Percentiles rank a stretch among this genome's conserved stretches.
These are phyloP conservation scores for Leptographium galeiforme DNA, from an alignment of 2,329 filamentous ascomycete genomes.

Conservation along the genomic window DNA sequence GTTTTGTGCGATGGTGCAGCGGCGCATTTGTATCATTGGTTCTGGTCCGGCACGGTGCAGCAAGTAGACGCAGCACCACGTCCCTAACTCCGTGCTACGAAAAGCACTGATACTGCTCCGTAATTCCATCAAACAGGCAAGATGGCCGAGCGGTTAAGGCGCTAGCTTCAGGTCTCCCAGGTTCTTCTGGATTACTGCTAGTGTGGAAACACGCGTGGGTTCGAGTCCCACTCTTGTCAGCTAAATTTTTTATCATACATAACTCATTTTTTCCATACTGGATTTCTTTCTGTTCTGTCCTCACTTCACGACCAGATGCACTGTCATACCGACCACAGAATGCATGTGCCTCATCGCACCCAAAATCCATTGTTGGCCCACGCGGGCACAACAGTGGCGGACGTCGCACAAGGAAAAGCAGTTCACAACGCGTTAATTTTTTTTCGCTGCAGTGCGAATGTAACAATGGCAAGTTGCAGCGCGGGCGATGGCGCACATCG, in stretches of 20 bases:
- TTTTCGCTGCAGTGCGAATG: not conserved
- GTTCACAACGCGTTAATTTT: not conserved
- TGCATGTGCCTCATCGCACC: too few relatives aligned
- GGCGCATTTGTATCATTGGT: too few relatives aligned
- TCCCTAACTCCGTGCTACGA: not conserved
- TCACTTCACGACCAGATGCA: too few relatives aligned
- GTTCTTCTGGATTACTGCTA: not conserved
- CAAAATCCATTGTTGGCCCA: not conserved
- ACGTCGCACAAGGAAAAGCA: not conserved
- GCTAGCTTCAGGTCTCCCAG: not conserved
- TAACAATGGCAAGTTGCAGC: too few relatives aligned
- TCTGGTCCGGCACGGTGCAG: too few relatives aligned
- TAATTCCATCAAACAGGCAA: not conserved
- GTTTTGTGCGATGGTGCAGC: too few relatives aligned
- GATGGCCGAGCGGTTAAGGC: slow-evolving; percentile 3
- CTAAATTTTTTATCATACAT: not conserved
- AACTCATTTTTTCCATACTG: too few relatives aligned
- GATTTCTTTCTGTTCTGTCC: too few relatives aligned
- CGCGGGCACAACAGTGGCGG: not conserved
- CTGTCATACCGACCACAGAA: too few relatives aligned
- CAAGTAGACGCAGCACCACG: not conserved
- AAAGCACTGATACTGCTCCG: slow-evolving; percentile 9
- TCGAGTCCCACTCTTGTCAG: slow-evolving; percentile 9
- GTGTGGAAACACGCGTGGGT: slow-evolving; percentile 11
- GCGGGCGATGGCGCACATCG: too few relatives aligned